A percentile compares a stretch with the other conserved stretches of the same genome.
Conservation (phyloP, 257 asterid species). For the Capsicum pubescens region DNA sequence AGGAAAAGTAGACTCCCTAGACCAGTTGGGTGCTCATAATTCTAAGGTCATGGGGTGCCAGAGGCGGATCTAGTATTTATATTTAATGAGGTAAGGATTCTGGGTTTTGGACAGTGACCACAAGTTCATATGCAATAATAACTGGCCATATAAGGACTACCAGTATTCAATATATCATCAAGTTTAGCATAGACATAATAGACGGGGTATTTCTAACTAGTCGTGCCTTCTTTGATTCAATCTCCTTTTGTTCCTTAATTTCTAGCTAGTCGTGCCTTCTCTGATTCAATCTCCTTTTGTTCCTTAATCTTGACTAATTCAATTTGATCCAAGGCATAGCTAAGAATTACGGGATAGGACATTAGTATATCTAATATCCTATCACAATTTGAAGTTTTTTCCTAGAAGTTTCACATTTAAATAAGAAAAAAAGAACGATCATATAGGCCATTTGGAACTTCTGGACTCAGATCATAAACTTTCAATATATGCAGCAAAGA, state of each 20-base stretch:
- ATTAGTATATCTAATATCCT: no score
- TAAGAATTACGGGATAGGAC: background rate
- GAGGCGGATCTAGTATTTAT: background rate
- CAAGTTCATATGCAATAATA: background rate
- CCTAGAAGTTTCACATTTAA: background rate
- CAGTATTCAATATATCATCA: background rate
- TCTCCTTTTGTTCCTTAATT: no score
- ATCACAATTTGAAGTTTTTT: background rate
- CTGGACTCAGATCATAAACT: background rate
- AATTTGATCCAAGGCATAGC: no score
- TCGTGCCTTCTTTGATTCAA: no score
- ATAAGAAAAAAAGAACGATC: background rate
- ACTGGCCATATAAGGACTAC: background rate
- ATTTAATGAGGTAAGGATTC: background rate
- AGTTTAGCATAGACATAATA: background rate
- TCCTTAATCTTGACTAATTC: no score
- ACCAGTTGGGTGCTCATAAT: background rate
- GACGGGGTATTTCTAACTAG: background rate
- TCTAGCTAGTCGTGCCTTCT: no score
- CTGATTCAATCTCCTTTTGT: no score
- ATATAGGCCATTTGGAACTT: background rate
- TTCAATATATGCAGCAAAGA: background rate
- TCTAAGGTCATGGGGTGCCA: background rate
- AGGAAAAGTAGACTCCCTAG: background rate
- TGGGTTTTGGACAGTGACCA: background rate